Evolutionary conservation across 179 eudicot species (phyloP).

Genomic region (Camellia oleifera): DNA sequence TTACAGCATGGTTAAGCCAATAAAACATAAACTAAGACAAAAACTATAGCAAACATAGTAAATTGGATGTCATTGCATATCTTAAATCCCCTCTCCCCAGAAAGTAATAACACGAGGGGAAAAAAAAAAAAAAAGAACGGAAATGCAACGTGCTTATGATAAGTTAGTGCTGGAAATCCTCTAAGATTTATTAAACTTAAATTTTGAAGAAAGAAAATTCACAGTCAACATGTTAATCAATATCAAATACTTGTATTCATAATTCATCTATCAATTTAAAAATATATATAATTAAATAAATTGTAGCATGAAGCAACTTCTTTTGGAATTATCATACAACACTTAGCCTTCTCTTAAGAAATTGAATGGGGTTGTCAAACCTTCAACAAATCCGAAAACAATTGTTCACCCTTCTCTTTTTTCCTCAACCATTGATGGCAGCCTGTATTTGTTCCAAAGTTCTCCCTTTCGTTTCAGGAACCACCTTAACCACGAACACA

Average conservation of each 20-base stretch:
- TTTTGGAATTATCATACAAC: background rate
- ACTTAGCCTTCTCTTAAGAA: background rate
- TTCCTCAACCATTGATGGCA: constrained; percentile 43
- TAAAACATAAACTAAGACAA: background rate
- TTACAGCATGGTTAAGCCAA: background rate
- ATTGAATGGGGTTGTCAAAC: background rate
- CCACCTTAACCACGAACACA: constrained; percentile 57
- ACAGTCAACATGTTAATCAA: no score
- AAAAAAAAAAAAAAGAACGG: no score
- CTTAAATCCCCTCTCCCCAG: no score
- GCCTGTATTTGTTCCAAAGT: constrained; percentile 83
- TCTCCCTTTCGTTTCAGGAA: constrained; percentile 92
- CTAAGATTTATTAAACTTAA: no score
- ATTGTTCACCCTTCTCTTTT: background rate
- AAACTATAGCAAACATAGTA: background rate
- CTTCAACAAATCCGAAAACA: background rate
- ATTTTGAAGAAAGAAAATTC: no score
- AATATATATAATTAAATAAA: background rate
- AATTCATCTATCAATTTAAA: background rate
- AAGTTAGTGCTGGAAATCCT: no score
- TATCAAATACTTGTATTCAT: background rate
- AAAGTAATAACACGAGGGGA: no score
- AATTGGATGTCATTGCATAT: no score
- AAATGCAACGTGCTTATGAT: no score
- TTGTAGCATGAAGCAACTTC: background rate